Evolutionary conservation across 2,329 filamentous ascomycete genomes (phyloP).

Genomic region (Botrytis porri): DNA sequence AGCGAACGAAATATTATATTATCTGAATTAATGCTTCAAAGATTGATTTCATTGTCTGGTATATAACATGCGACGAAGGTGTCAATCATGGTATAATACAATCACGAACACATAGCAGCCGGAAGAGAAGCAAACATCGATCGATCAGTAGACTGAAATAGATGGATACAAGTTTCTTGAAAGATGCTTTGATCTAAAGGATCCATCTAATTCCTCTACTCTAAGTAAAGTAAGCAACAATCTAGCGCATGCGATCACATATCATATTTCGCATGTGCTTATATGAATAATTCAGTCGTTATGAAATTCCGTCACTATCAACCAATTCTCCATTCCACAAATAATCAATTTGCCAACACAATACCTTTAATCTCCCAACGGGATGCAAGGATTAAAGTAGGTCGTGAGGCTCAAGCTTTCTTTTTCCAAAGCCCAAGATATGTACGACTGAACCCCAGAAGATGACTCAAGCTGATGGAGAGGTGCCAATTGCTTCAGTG

Average conservation of each 20-base stretch:
- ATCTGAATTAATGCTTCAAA: neutral
- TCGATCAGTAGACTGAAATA: neutral
- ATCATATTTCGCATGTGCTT: neutral
- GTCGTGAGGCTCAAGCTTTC: neutral
- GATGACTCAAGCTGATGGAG: slow-evolving; percentile 9
- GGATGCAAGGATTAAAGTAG: slow-evolving; percentile 3
- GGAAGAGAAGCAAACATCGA: neutral
- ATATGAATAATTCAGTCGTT: neutral
- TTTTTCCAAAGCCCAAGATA: neutral
- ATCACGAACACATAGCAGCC: neutral
- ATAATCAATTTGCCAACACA: neutral
- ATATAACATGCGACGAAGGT: neutral
- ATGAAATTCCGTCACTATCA: neutral
- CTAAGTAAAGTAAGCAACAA: neutral
- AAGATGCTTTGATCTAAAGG: neutral
- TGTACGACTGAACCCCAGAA: neutral
- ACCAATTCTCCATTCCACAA: neutral
- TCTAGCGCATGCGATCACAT: no score
- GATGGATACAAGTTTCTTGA: neutral
- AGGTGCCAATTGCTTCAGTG: neutral
- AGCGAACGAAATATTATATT: neutral
- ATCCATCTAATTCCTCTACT: neutral
- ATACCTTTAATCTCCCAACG: neutral
- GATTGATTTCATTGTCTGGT: neutral
- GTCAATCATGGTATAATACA: neutral